Conservation (phyloP, 2,329 filamentous ascomycete genomes). For the Orbilia javanica region DNA sequence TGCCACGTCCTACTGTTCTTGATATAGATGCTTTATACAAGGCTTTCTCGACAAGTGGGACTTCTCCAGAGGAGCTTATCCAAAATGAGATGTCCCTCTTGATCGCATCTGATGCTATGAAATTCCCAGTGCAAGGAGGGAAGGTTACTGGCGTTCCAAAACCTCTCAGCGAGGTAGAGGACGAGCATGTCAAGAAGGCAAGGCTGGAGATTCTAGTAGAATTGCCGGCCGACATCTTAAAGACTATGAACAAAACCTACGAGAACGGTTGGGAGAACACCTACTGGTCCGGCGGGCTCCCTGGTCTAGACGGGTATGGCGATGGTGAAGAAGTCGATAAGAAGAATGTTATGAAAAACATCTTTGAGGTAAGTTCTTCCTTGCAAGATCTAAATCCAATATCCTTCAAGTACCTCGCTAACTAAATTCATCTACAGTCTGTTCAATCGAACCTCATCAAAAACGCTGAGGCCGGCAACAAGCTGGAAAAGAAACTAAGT, state of each 20-base stretch:
- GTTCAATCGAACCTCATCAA: conserved; percentile 80
- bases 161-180: conserved; percentile 75
- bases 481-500: conserved; percentile 91
- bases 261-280: conserved; percentile 67
- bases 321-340: conserved; percentile 81
- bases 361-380: conserved; percentile 76
- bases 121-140: conserved; percentile 77
- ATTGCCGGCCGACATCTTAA: conserved; percentile 68
- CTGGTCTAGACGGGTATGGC: conserved; percentile 83
- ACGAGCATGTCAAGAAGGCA: conserved; percentile 79
- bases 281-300: conserved; percentile 73
- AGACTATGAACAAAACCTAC: conserved; percentile 71
- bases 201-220: conserved; percentile 82
- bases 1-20: conserved; percentile 81
- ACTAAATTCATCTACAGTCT: conserved; percentile 66
- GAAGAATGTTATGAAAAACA: conserved; percentile 73
- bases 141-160: conserved; percentile 74
- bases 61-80: conserved; percentile 69
- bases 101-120: conserved; percentile 83
- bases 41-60: conserved; percentile 74
- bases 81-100: conserved; percentile 82
- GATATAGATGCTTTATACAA: conserved; percentile 77
- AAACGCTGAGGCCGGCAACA: conserved; percentile 83
- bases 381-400: neutral
- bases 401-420: neutral